Evolutionary conservation across 2,329 filamentous ascomycete species (phyloP).

Genomic region (Fusarium temperatum): DNA sequence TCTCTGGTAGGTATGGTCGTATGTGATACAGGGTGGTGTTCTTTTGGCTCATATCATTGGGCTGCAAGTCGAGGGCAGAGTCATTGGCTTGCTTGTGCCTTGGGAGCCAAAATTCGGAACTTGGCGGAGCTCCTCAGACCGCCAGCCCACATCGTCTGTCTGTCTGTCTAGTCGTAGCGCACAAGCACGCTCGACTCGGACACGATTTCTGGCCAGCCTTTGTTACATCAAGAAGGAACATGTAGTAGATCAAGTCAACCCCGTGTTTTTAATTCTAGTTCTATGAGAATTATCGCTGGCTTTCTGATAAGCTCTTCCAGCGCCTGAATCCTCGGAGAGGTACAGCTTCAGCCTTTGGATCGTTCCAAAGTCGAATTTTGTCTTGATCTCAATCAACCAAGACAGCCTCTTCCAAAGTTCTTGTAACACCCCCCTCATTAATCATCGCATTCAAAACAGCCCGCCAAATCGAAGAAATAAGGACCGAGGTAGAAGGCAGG

Average conservation of each 20-base stretch:
- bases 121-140: background rate
- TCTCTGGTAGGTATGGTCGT: slow-evolving; percentile 8
- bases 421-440: background rate
- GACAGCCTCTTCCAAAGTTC: too few species aligned
- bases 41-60: rapidly evolving
- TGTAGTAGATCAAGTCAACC: background rate
- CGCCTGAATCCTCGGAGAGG: too few species aligned
- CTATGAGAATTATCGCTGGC: background rate
- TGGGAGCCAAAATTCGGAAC: background rate
- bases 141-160: background rate
- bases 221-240: too few species aligned
- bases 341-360: background rate
- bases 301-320: background rate
- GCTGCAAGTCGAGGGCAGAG: background rate
- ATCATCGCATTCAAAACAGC: background rate
- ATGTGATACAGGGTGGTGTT: background rate
- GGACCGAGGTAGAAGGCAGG: background rate
- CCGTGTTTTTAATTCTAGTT: background rate
- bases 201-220: too few species aligned
- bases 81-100: background rate
- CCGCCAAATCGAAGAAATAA: background rate
- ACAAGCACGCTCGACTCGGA: background rate
- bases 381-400: background rate
- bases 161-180: background rate
- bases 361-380: too few species aligned